Evolutionary conservation across 2,329 filamentous ascomycete genomes (phyloP).

Genomic region (Neonectria neomacrospora): DNA sequence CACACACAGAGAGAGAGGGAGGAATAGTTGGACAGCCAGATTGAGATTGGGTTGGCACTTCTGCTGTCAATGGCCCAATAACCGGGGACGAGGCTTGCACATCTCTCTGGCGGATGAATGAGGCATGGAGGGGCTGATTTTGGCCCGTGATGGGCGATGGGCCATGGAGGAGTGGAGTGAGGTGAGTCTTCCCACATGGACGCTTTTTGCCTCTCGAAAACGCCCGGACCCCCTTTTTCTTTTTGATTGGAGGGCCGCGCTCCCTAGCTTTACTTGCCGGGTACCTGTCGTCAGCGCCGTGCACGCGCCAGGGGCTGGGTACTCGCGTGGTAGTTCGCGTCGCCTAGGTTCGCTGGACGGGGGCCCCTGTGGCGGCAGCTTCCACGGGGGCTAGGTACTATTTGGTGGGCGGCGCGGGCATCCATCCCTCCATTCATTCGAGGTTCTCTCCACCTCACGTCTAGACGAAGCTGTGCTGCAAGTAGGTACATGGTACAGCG

Average conservation of each 20-base stretch:
- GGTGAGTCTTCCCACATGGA: not conserved
- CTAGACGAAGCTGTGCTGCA: too few species aligned
- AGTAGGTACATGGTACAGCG: too few species aligned
- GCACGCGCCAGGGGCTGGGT: not conserved
- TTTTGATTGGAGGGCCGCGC: too few species aligned
- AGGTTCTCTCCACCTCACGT: too few species aligned
- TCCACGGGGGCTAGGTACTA: constrained; percentile 13
- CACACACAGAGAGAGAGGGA: not conserved
- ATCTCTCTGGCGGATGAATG: not conserved
- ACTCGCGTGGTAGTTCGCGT: not conserved
- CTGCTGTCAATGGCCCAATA: not conserved
- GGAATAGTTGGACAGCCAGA: too few species aligned
- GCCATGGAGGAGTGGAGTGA: constrained; percentile 1
- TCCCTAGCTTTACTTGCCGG: not conserved
- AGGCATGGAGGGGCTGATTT: not conserved
- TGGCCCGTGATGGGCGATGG: constrained; percentile 2
- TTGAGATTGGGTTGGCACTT: too few species aligned
- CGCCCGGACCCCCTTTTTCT: not conserved
- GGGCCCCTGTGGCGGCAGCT: constrained; percentile 6
- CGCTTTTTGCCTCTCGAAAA: not conserved
- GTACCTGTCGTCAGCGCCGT: not conserved
- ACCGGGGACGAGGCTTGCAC: not conserved
- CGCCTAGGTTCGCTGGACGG: not conserved
- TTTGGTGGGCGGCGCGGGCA: constrained; percentile 15
- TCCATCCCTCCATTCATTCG: too few species aligned